Evolutionary conservation across 177 flowering plant genomes (phyloP), one percentile per base, ranked within the genome.

Genomic region (Telopea speciosissima): DNA sequence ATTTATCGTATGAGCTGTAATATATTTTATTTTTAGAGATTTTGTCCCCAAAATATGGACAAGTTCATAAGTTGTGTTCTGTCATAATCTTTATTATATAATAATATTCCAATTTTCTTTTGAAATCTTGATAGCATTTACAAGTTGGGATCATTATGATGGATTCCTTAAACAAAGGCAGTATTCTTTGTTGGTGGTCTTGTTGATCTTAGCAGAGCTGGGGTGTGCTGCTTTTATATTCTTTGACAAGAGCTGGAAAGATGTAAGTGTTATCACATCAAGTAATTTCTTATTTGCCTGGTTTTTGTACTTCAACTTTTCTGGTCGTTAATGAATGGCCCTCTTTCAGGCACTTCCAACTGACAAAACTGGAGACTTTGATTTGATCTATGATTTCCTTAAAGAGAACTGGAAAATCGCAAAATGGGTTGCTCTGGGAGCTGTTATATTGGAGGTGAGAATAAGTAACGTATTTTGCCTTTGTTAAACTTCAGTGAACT

Each of bases 381-480:
- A 84, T 44, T 82, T 75, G 88, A 91, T 95, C 28, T 89, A 86
- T 82, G 80, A 69, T 40, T 93, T 93, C 77, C 83, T 95, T 77
- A 78, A 83, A 76, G 80, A 87, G 67, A 78, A 95, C 82, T 95
- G 99, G 99, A 79, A 81, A 36, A 88, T 91, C 77, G 81, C 82
- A 26, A 90, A 78, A 70, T 95, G 99, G 99, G 98, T 89, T 77
- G 96, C 97, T 76, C 86, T 95, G 65, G 98, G 93, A 63, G 83
- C 72, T 76, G 96, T 95, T 79, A 76, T 93, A 69, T 80, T 93
- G 64, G 87, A 95, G 97, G 99, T 91, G 83, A 73, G 45, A 40
- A 63, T 16, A 31, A 19, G 1, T n/a, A 19, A 58, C n/a, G 61
- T 58, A 58, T 3, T 58, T 19, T 19, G 10, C 61, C n/a, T n/a